Base-by-base conservation (phyloP, 1,139 yeast species). In the Candida sanyaensis region DNA sequence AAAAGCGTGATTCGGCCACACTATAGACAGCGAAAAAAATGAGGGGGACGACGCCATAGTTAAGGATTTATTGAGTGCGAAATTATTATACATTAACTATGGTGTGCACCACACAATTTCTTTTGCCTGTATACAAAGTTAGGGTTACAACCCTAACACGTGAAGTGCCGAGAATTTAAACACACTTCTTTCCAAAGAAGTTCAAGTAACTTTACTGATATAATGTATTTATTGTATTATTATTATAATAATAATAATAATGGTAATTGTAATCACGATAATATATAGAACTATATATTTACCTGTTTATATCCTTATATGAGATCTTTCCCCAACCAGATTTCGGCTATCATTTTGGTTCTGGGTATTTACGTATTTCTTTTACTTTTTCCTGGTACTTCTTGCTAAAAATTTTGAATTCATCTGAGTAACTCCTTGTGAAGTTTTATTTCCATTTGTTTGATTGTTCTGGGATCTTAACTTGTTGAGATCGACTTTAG, bases 341-440 rank as follows among this genome's bases (percentile, higher is more conserved):
- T 17, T 17, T 17, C 3, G 21, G 21, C 21, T 17, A 17, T 17
- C 21, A 17, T 17, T 17, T 17, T 17, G 3, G 21, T 17, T 17
- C 21, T 17, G 21, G 21, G 21, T n/a, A 17, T 17, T 17, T 17
- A 17, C 21, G 21, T 17, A 17, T 17, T 17, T 3, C 2, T 17
- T 17, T 17, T 58, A 69, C 57, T 69, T 71, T 50, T 68, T 71
- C 54, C 78, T 63, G 36, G 64, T 66, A 52, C 77, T 73, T 54
- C 80, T 57, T 17, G 79, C 78, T 43, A 75, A 61, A 39, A 75
- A 63, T 54, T 75, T 75, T 9, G 79, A 73, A 56, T 73, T 75
- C 66, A 69, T 61, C 12, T 72, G 59, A 2, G 78, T 74, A 12
- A 75, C 63, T 11, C 60, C 62, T 12, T 57, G 57, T 42, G 43